Base-by-base conservation (phyloP, 495 filamentous ascomycete species). In the Alectoria sarmentosa region DNA sequence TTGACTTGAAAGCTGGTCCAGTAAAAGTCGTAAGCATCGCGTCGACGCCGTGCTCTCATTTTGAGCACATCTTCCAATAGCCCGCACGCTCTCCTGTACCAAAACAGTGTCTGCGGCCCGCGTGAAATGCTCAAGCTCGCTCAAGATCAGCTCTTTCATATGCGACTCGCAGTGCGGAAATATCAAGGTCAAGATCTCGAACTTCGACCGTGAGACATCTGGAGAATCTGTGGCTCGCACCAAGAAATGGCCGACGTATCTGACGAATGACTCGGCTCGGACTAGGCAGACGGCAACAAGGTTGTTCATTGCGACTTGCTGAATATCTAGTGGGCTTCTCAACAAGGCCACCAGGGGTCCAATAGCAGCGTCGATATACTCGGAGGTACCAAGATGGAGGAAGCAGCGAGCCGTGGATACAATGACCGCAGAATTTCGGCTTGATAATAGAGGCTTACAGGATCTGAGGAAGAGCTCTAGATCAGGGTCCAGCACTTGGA, bases 11-110 rank as follows among this genome's bases (percentile, higher is more conserved):
- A 98, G 89, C 68, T 96, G 91, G 44, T 83, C 81, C 10, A 98
- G 79, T 0, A 98, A 82, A 10, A 98, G 82, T 4, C 83, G 82
- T 38, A 98, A 77, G 71, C 94, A 98, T 60, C 91, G 80, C 4
- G 80, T 78, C 14, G 90, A 86, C 19, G 90, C 89, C 36, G 76
- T 76, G 7, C 83, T 74, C 69, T 91, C 88, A 37, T 79, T 87
- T 70, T 92, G 91, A 11, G 95, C 91, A 73, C 94, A 98, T 14
- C 93, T 84, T 3, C 94, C 94, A 71, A 98, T 93, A 15, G 93
- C 92, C 19, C 90, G 81, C 10, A 98, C 92, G 46, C 90, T 88
- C 73, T 96, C 94, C 58, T 87, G 83, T 34, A 97, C 88, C 28
- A 97, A 80, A 4, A 84, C 86, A 59, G 87, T 86, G 68, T 95